These are phyloP conservation scores for Lagerstroemia speciosa DNA, from an alignment of 345 rosid species.

Conservation along the genomic window DNA sequence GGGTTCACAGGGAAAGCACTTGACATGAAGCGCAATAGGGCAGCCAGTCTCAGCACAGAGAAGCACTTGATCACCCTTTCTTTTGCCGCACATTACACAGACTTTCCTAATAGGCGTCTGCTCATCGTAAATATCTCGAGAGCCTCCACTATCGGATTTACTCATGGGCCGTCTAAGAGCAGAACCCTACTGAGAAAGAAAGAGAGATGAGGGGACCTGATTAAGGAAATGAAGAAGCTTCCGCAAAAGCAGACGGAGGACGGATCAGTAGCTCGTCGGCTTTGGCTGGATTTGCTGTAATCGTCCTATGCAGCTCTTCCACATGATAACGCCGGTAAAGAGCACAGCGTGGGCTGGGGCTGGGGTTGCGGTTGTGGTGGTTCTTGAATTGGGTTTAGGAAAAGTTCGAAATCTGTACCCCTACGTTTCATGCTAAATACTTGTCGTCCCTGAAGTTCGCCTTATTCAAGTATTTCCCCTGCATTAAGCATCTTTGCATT, in stretches of 20 bases:
- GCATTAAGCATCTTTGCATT: too few species aligned
- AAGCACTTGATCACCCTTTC: conserved; percentile 25
- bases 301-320: neutral
- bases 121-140: neutral
- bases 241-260: neutral
- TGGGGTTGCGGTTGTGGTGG: too few species aligned
- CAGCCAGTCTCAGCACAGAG: conserved; percentile 35
- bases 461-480: too few species aligned
- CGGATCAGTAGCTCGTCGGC: neutral
- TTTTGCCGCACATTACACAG: conserved; percentile 21
- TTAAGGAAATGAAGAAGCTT: neutral
- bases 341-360: neutral
- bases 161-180: neutral
- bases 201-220: neutral
- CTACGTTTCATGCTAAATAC: too few species aligned
- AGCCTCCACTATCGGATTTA: neutral
- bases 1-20: conserved; percentile 20
- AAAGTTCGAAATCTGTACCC: neutral
- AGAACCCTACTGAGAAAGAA: neutral
- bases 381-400: neutral
- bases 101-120: conserved; percentile 2
- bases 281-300: neutral
- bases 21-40: conserved; percentile 35
- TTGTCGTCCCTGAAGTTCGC: too few species aligned
- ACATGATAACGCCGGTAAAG: neutral